Evolutionary conservation across 495 filamentous ascomycete species (phyloP).

Genomic region (Penicillium robsamsonii): DNA sequence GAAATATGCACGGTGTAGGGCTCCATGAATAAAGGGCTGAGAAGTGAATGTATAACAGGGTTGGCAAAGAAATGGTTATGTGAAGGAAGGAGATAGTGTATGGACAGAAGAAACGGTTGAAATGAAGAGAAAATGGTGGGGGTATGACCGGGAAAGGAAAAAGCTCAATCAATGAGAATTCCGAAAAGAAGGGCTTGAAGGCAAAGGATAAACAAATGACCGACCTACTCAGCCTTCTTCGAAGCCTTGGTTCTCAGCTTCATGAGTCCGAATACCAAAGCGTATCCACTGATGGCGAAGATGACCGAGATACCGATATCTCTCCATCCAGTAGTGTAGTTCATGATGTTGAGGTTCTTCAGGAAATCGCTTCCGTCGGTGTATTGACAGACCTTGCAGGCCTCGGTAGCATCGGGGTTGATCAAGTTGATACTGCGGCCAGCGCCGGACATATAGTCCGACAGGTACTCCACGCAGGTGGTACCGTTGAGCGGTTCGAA

Average conservation of each 20-base stretch:
- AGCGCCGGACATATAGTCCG: slow-evolving; percentile 41
- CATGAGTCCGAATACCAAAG: slow-evolving; percentile 50
- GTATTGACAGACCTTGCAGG: slow-evolving; percentile 61
- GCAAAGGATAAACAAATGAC: background rate
- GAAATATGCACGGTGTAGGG: background rate
- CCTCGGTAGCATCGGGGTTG: slow-evolving; percentile 48
- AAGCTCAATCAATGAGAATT: background rate
- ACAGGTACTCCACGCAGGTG: slow-evolving; percentile 59
- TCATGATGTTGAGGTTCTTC: slow-evolving; percentile 33
- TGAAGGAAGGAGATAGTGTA: background rate
- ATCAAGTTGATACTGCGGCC: slow-evolving; percentile 52
- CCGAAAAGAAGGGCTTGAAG: background rate
- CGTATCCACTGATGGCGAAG: slow-evolving; percentile 47
- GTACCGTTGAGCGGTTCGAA: slow-evolving; percentile 54
- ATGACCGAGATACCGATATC: slow-evolving; percentile 45
- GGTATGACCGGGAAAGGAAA: background rate
- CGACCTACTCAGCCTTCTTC: slow-evolving; percentile 37
- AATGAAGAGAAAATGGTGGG: background rate
- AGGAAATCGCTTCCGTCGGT: slow-evolving; percentile 40
- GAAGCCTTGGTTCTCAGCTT: slow-evolving; percentile 43
- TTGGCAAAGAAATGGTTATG: background rate
- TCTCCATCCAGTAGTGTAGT: slow-evolving; percentile 47
- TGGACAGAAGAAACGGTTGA: background rate
- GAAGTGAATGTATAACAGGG: background rate
- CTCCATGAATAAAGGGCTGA: background rate